Base-by-base conservation (phyloP, 176 grass and related monocot genomes). In the Themeda triandra region DNA sequence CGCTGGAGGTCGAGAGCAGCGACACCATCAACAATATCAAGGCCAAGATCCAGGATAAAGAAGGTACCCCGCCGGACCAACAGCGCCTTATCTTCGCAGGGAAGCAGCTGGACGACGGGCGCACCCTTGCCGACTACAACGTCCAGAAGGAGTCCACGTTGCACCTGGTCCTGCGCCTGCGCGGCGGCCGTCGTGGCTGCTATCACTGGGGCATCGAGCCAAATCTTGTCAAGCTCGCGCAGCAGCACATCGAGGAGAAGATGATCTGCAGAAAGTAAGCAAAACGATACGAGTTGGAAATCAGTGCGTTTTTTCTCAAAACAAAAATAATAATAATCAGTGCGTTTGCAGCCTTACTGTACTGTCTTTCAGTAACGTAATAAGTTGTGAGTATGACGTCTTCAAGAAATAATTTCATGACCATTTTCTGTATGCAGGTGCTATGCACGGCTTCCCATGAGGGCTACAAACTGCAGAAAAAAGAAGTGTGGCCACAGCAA, bases 21-120 rank as follows among this genome's bases (percentile, higher is more conserved):
- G 94, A 96, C 66, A 96, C 91, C 86, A 89, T 96, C 78, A 89
- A 96, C 82, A 97, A 94, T 78, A 89, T 97, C 48, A 94, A 93
- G 79, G 83, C 91, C n/a, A 97, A 93, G 89, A 97, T 97, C 79
- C 91, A 94, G 85, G 89, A 89, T 51, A 89, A 89, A 28, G 82
- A 89, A 67, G 87, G 46, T 49, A 49, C 18, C 14, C 46, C 46
- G 0, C 46, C 46, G 46, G 45, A 49, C 46, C 46, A 49, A 5
- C 46, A 49, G 90, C 86, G 90, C 7, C 86, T 95, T 8, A 89
- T 95, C 46, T 95, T 92, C 51, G 90, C 93, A 0, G 93, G 93
- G 14, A 95, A 95, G 90, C 88, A 95, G 90, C 90, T 95, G 23
- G 86, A 95, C 48, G 93, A 95, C 48, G 86, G 90, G 23, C 82